Base-by-base conservation (phyloP, 2,329 filamentous ascomycete species). In the Epichloe gansuensis region DNA sequence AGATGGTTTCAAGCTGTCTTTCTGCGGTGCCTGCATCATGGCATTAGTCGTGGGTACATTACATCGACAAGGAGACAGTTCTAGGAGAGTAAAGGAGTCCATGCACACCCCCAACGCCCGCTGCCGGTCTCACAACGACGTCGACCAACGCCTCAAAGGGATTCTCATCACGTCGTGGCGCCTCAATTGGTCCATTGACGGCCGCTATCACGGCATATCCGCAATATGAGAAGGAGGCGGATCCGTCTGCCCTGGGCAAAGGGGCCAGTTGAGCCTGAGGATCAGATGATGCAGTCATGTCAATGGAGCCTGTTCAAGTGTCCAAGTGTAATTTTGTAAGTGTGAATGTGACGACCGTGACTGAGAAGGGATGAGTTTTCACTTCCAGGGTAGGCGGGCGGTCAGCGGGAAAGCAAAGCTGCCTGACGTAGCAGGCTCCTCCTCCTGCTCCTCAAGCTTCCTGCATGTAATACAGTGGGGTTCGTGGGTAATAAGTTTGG, bases 111-210 rank as follows among this genome's bases (percentile, higher is more conserved):
- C 87, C 89, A 46, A 93, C 83, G 15, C 91, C 91, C 57, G 85
- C 83, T 38, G 86, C 85, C 48, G 91, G 91, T 66, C 93, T 82
- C 58, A 98, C 81, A 65, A 91, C 83, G 54, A 98, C 88, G 69
- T 97, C 93, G 58, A 98, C 76, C 48, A 85, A 81, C 31, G 91
- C 89, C 72, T 96, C 90, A 68, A 95, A 91, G 7, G 93, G 86
- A 59, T 93, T 81, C 67, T 97, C 89, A 65, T 98, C 91, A 62
- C 88, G 82, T 62, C 91, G 81, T 60, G 83, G 82, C 15, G 91
- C 88, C 72, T 98, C 93, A 59, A 97, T 81, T 15, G 93, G 93
- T 0, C 91, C 93, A 69, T 95, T 97, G 59, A 95, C 89, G 13
- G 88, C 85, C 52, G 86, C 87, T 51, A 94, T 80, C 58, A 97